Percentiles rank a stretch among this genome's conserved stretches.
Conservation (phyloP, 306 rosid genomes). For the Cicer arietinum region DNA sequence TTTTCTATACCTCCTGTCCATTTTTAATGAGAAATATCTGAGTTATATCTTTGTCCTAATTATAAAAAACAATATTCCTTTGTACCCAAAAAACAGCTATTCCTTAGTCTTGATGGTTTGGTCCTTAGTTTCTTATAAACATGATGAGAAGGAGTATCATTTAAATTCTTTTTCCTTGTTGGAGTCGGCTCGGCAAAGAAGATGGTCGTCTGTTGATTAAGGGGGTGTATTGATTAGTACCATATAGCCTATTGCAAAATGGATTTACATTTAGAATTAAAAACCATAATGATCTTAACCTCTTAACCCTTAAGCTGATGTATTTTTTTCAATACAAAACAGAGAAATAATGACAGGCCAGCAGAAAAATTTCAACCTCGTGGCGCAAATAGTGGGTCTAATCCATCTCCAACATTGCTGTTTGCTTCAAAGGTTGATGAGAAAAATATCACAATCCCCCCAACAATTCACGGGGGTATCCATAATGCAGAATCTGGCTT, state of each 20-base stretch:
- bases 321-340: conserved; percentile 38
- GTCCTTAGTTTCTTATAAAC: background rate
- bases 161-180: conserved; percentile 12
- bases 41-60: background rate
- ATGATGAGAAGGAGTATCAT: background rate
- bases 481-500: conserved; percentile 67
- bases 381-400: conserved; percentile 56
- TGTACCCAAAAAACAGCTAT: too few species aligned
- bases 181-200: conserved; percentile 16
- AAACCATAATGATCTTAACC: background rate
- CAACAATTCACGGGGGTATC: conserved; percentile 57
- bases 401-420: conserved; percentile 66
- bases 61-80: background rate
- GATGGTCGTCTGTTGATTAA: conserved; percentile 8
- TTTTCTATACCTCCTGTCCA: background rate
- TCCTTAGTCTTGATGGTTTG: background rate
- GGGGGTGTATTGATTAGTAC: conserved; percentile 5
- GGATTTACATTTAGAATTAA: conserved; percentile 33
- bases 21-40: background rate
- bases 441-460: conserved; percentile 57
- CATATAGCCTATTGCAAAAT: conserved; percentile 22
- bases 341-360: conserved; percentile 70
- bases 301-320: conserved; percentile 34
- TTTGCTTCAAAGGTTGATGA: conserved; percentile 69
- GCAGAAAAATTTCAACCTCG: conserved; percentile 65